phyloP scores from a whole-genome alignment of 2,329 filamentous ascomycete genomes.

The Rutstroemia sp. region DNA sequence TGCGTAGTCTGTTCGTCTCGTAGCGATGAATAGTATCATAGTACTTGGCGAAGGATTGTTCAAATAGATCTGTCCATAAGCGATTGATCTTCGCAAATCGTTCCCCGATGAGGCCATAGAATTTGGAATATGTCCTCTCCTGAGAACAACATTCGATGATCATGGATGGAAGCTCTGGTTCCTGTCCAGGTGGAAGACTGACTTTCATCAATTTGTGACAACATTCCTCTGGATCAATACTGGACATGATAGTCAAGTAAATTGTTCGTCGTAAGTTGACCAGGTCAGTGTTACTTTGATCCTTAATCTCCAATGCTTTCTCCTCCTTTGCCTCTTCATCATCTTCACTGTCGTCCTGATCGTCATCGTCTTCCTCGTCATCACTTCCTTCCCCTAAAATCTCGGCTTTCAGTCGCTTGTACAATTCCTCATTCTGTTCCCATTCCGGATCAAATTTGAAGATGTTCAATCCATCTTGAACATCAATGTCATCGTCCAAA shows the following conservation, averaged over 20 bases:
- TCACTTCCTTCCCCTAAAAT: conserved; percentile 92
- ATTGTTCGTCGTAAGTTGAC: conserved; percentile 91
- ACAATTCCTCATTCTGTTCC: conserved; percentile 85
- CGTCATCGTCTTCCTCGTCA: conserved; percentile 61
- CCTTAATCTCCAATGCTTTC: conserved; percentile 89
- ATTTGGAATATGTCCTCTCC: conserved; percentile 95
- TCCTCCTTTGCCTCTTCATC: conserved; percentile 71
- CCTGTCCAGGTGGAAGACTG: conserved; percentile 76
- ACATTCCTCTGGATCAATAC: conserved; percentile 91
- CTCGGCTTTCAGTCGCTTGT: conserved; percentile 84
- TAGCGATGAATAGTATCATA: conserved; percentile 97
- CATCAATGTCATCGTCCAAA: conserved; percentile 75
- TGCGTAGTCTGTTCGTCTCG: conserved; percentile 89
- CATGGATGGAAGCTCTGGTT: conserved; percentile 91
- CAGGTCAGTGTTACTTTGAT: conserved; percentile 92
- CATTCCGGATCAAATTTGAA: conserved; percentile 92
- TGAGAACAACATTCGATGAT: conserved; percentile 95
- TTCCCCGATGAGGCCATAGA: conserved; percentile 90
- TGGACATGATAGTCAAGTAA: conserved; percentile 96
- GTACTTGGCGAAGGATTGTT: conserved; percentile 83
- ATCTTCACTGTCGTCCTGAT: conserved; percentile 58
- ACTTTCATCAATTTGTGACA: conserved; percentile 97
- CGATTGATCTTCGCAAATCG: conserved; percentile 94
- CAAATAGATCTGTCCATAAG: conserved; percentile 88
- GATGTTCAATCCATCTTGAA: conserved; percentile 83